A percentile compares a stretch with the other conserved stretches of the same genome.
These are phyloP conservation scores for Boechera retrofracta DNA, from an alignment of 345 rosid species.

Conservation along the genomic window DNA sequence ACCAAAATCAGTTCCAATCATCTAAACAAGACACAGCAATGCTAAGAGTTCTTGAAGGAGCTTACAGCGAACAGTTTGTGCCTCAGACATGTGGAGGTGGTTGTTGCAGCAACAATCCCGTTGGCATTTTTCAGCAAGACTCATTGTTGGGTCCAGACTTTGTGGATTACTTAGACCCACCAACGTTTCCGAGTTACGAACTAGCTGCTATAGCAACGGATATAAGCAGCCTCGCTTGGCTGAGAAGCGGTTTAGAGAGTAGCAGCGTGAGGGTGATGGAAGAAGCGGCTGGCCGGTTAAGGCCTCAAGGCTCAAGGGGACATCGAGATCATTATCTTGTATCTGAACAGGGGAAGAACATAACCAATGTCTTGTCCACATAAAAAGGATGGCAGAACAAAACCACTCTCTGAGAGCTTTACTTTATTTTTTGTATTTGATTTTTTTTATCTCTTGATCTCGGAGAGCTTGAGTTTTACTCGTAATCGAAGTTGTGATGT, in stretches of 20 bases:
- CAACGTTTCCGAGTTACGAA: constrained; percentile 68
- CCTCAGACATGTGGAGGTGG: constrained; percentile 77
- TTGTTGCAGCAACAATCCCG: constrained; percentile 54
- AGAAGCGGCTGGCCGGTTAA: constrained; percentile 49
- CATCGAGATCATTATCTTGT: constrained; percentile 44
- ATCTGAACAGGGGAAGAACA: constrained; percentile 53
- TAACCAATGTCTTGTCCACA: constrained; percentile 40
- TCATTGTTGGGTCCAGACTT: constrained; percentile 86
- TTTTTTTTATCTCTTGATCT: constrained; percentile 19
- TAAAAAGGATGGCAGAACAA: constrained; percentile 8
- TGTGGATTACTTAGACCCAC: constrained; percentile 65
- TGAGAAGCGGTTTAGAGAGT: constrained; percentile 78
- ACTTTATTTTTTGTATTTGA: background rate
- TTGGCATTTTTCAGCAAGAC: constrained; percentile 32
- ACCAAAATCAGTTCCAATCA: constrained; percentile 48
- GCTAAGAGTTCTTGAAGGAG: constrained; percentile 61
- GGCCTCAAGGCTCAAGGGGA: constrained; percentile 49
- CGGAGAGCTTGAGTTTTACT: constrained; percentile 27
- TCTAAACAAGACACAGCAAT: constrained; percentile 58
- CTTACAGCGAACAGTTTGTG: constrained; percentile 57
- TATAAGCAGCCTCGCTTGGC: constrained; percentile 85
- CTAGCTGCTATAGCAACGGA: constrained; percentile 82
- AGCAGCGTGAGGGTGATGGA: constrained; percentile 55
- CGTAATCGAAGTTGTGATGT: constrained; percentile 38
- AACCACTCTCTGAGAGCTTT: constrained; percentile 12